phyloP scores from a whole-genome alignment of 352 stramenopile species.

The Nothophytophthora sp. region DNA sequence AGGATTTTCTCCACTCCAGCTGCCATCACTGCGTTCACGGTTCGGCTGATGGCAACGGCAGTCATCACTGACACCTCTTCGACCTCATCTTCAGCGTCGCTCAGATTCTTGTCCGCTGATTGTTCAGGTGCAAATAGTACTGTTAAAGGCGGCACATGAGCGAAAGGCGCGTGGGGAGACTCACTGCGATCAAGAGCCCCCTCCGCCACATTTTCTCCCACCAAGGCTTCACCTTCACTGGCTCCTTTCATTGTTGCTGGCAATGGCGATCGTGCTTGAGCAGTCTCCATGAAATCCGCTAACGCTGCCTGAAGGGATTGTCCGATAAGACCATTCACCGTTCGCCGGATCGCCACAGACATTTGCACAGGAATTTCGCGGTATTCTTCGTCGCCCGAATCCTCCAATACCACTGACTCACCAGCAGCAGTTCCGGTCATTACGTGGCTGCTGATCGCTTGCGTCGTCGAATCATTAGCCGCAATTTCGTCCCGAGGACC shows the following conservation, averaged over 20 bases:
- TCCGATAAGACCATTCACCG: constrained; percentile 42
- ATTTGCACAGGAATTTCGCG: constrained; percentile 33
- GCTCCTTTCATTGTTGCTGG: background rate
- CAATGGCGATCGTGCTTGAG: background rate
- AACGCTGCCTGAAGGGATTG: constrained; percentile 43
- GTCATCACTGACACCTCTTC: constrained; percentile 22
- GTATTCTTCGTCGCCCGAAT: constrained; percentile 4
- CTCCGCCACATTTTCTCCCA: background rate
- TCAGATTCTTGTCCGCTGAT: background rate
- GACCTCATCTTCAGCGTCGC: background rate
- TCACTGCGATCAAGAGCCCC: background rate
- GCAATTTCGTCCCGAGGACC: background rate
- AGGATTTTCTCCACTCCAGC: constrained; percentile 27
- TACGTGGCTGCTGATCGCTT: background rate
- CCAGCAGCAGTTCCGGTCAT: background rate
- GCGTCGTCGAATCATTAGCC: no score
- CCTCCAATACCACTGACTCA: background rate
- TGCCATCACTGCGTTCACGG: constrained; percentile 31
- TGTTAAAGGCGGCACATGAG: constrained; percentile 5
- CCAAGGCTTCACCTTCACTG: background rate
- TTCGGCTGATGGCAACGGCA: constrained; percentile 29
- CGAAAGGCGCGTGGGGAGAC: background rate
- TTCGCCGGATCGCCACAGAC: constrained; percentile 36
- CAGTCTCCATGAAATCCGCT: constrained; percentile 23
- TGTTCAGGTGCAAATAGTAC: constrained; percentile 1